Evolutionary conservation across 2,329 filamentous ascomycete species (phyloP).

Genomic region (Colletotrichum lentis): DNA sequence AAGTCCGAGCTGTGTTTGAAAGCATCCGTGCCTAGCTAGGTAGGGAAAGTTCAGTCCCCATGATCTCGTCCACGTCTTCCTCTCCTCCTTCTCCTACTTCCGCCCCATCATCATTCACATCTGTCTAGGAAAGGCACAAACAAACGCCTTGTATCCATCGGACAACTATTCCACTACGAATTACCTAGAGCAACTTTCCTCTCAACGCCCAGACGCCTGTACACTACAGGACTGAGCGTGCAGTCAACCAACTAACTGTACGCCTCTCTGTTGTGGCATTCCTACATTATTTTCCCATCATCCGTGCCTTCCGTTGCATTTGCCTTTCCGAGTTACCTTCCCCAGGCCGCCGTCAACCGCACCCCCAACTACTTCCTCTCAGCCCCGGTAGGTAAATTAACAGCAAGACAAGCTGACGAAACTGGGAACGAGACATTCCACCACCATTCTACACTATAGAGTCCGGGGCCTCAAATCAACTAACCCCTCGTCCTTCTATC

Average conservation of each 20-base stretch:
- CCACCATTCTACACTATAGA: not conserved
- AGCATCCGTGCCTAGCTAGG: not conserved
- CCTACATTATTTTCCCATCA: not conserved
- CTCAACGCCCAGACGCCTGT: not conserved
- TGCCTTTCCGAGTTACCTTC: not conserved
- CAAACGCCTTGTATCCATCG: no score
- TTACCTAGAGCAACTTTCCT: not conserved
- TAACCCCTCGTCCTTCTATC: not conserved
- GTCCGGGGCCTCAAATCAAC: not conserved
- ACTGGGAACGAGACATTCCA: not conserved
- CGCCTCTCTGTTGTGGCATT: not conserved
- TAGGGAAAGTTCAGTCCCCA: not conserved
- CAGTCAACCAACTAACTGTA: not conserved
- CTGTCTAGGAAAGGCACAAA: not conserved
- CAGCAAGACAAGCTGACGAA: not conserved
- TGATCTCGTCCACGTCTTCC: not conserved
- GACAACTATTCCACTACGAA: no score
- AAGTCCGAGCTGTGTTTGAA: slow-evolving; percentile 30
- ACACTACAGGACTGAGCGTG: not conserved
- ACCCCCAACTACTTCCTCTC: not conserved
- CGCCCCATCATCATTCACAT: not conserved
- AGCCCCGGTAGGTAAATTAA: not conserved
- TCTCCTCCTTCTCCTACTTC: not conserved
- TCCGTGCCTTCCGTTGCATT: not conserved
- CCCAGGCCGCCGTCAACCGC: not conserved